These are phyloP conservation scores for Tuctoria greenei DNA, from an alignment of 176 grass and related monocot species.

Conservation along the genomic window DNA sequence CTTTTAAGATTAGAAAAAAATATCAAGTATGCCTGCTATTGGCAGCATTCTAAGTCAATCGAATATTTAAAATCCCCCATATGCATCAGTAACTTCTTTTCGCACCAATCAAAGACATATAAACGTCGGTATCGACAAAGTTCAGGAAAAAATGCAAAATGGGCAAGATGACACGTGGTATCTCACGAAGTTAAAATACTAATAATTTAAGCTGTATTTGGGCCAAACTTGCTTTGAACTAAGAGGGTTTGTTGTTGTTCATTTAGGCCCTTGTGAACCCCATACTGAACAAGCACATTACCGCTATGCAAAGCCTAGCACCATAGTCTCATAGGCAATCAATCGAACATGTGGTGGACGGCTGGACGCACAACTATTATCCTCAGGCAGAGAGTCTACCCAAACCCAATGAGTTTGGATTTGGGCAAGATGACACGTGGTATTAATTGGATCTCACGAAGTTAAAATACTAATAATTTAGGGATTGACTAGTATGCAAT, in stretches of 20 bases:
- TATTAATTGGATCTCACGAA: constrained; percentile 25
- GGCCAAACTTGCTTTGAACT: not conserved
- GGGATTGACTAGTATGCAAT: too few species aligned
- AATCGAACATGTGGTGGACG: constrained; percentile 10
- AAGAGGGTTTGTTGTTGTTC: too few species aligned
- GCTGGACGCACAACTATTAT: not conserved
- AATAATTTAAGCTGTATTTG: not conserved
- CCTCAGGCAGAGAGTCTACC: not conserved
- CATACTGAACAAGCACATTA: not conserved
- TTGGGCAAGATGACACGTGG: too few species aligned
- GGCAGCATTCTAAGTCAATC: not conserved
- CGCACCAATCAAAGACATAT: constrained; percentile 3
- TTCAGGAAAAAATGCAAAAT: constrained; percentile 29
- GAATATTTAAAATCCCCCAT: not conserved
- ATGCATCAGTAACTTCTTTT: constrained; percentile 10
- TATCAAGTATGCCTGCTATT: not conserved
- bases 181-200: too few species aligned
- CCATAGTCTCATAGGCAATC: not conserved
- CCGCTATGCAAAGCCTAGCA: constrained; percentile 12
- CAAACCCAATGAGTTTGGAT: not conserved
- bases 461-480: constrained; percentile 4
- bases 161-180: not conserved
- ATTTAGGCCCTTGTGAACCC: not conserved
- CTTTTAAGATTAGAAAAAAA: constrained; percentile 8
- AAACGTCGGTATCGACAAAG: not conserved